Evolutionary conservation across 2,329 filamentous ascomycete genomes (phyloP), one percentile per base, ranked within the genome.

Genomic region (Aspergillus cejpii): DNA sequence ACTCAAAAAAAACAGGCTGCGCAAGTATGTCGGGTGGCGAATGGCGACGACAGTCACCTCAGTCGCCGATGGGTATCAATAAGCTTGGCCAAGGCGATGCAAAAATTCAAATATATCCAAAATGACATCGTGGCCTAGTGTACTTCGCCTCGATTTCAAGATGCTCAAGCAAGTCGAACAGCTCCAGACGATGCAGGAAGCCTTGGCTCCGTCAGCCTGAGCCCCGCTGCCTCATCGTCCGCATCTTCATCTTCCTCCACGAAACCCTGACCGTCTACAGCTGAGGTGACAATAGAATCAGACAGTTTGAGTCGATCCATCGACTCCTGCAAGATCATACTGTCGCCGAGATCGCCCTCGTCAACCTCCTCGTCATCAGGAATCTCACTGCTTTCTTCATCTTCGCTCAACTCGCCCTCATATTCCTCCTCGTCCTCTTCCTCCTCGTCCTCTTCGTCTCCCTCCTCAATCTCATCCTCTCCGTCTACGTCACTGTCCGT

Each of bases 401-500:
- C 75, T 12, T 80, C 79, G 36, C 73, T 76, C 42, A 62, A 41
- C 21, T 60, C 61, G 8, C 51, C 63, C 48, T 59, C 69, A 19
- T 71, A 67, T 0, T 70, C 68, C 10, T 56, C 59, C 4, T 53
- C 62, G 48, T 57, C 73, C 17, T 78, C 75, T 24, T 80, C 78
- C 0, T 71, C 70, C 2, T 65, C 63, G 1, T 70, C 69, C 3
- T 73, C 74, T 0, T 70, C 69, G 2, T 62, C 62, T 1, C 69
- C 67, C 2, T 72, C 73, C 6, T 78, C 74, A 1, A 75, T 74
- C 5, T 74, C 77, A 1, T 77, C 78, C 3, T 67, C 63, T 2
- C 66, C 65, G 34, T 72, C 74, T 3, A 69, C 70, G 52, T 78
- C 76, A 24, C 76, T 81, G 49, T 92, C 90, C 36, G 85, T 94